Percentiles rank a stretch among this genome's conserved stretches.
These are phyloP conservation scores for Pleurotus cornucopiae DNA, from an alignment of 768 basidiomycete genomes.

Conservation along the genomic window DNA sequence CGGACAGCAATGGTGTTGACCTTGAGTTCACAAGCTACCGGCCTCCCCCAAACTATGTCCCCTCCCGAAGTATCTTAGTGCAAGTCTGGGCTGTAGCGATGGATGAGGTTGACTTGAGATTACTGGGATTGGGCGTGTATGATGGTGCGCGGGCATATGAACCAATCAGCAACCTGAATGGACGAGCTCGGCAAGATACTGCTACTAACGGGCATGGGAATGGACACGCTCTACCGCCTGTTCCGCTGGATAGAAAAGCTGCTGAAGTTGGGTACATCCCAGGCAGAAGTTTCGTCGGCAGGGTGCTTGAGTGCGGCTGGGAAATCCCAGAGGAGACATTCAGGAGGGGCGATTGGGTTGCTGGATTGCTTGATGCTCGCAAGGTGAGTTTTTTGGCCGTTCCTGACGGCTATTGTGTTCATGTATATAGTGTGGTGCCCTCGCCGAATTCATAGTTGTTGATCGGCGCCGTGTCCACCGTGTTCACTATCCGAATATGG, in stretches of 20 bases:
- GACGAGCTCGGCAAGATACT: background rate
- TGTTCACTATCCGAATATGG: constrained; percentile 56
- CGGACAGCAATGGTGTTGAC: constrained; percentile 19
- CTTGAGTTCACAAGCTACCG: constrained; percentile 71
- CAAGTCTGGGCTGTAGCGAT: constrained; percentile 90
- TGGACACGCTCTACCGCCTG: background rate
- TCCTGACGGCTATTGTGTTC: background rate
- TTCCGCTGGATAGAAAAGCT: constrained; percentile 10
- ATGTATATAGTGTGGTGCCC: constrained; percentile 65
- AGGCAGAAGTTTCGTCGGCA: constrained; percentile 82
- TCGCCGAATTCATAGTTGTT: constrained; percentile 84
- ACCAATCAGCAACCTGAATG: background rate
- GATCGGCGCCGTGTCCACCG: constrained; percentile 77
- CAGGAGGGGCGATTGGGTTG: constrained; percentile 81
- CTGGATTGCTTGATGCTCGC: constrained; percentile 72
- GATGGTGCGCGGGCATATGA: background rate
- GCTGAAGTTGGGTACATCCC: constrained; percentile 75
- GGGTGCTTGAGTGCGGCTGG: constrained; percentile 80
- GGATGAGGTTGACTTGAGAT: constrained; percentile 66
- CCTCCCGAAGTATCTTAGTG: constrained; percentile 66
- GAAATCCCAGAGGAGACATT: constrained; percentile 66
- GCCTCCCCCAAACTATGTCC: constrained; percentile 69
- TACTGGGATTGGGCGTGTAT: constrained; percentile 35
- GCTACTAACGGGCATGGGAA: background rate
- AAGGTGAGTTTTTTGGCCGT: constrained; percentile 52